Evolutionary conservation across 192 early-diverging fungal genomes (phyloP), one percentile per base, ranked within the genome.

Genomic region (Umbelopsis sp.): DNA sequence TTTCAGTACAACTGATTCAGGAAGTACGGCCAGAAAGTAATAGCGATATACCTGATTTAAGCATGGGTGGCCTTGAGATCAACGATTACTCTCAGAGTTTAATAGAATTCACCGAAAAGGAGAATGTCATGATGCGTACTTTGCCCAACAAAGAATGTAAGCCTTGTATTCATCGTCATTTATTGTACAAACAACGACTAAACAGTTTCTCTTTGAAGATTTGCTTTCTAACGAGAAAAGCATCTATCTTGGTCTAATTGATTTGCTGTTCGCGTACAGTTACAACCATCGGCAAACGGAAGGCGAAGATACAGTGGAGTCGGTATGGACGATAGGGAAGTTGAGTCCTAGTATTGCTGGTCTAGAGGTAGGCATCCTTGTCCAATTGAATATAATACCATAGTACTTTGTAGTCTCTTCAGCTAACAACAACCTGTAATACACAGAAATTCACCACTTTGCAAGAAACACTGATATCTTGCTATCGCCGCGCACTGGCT

Each of bases 191-290:
- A 44, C 49, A 9, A 47, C 4, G 36, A 24, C 22, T 31, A 62
- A 70, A 71, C 8, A n/a, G n/a, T 29, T 29, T 25, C 65, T 45
- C 6, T 54, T 21, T 71, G 24, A 47, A 92, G 88, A 91, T 72
- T 74, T 94, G 10, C 56, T 95, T 16, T 81, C 88, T 22, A 82
- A 94, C 65, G 83, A 86, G 20, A 85, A 87, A 49, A 68, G 82
- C 1, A 77, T 91, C 0, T 99, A 99, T 74, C 79, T 98, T 22
- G 91, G 93, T 0, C 77, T 99, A 21, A 89, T 99, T 12, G 97
- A 99, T 74, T 81, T 99, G 36, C 43, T 97, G 3, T 99, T 93
- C 80, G 93, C 94, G 0, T 97, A 97, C 81, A 87, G 88, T 32
- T 96, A 96, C 71, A 92, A 99, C 71, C 80, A 91, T 51, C 92